Evolutionary conservation across 2,329 filamentous ascomycete genomes (phyloP).

Genomic region (Xylaria sp.): DNA sequence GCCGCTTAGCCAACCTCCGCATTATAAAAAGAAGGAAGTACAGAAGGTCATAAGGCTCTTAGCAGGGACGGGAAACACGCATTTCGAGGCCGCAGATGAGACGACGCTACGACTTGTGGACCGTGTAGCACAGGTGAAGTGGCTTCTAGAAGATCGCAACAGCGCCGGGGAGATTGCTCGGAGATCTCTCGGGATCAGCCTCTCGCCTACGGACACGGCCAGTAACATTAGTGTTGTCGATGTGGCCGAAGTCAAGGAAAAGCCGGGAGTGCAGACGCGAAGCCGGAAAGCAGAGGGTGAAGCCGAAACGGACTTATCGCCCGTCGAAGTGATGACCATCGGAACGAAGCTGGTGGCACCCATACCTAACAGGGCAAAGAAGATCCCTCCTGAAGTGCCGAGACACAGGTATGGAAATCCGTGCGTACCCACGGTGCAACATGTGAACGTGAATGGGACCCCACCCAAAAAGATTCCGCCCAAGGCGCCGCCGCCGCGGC

Average conservation of each 20-base stretch:
- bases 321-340: slow-evolving; percentile 7
- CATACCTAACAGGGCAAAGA: slow-evolving; percentile 53
- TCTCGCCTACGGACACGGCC: slow-evolving; percentile 70
- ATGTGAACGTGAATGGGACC: slow-evolving; percentile 17
- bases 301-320: slow-evolving; percentile 27
- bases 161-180: slow-evolving; percentile 61
- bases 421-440: slow-evolving; percentile 38
- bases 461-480: slow-evolving; percentile 48
- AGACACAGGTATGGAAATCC: slow-evolving; percentile 65
- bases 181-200: slow-evolving; percentile 75
- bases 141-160: slow-evolving; percentile 62
- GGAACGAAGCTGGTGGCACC: slow-evolving; percentile 12
- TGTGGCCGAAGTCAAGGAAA: slow-evolving; percentile 82
- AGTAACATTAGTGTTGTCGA: slow-evolving; percentile 81
- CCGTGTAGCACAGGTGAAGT: slow-evolving; percentile 77
- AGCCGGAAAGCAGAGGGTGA: slow-evolving; percentile 62
- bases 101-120: slow-evolving; percentile 81
- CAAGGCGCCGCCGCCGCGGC: slow-evolving; percentile 53
- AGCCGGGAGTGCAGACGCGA: slow-evolving; percentile 83
- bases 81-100: slow-evolving; percentile 83
- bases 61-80: slow-evolving; percentile 70
- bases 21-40: slow-evolving; percentile 93
- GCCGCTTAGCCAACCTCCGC: slow-evolving; percentile 83
- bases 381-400: slow-evolving; percentile 64
- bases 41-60: slow-evolving; percentile 79